phyloP scores from a whole-genome alignment of 306 rosid genomes.

The Acacia confusa region DNA sequence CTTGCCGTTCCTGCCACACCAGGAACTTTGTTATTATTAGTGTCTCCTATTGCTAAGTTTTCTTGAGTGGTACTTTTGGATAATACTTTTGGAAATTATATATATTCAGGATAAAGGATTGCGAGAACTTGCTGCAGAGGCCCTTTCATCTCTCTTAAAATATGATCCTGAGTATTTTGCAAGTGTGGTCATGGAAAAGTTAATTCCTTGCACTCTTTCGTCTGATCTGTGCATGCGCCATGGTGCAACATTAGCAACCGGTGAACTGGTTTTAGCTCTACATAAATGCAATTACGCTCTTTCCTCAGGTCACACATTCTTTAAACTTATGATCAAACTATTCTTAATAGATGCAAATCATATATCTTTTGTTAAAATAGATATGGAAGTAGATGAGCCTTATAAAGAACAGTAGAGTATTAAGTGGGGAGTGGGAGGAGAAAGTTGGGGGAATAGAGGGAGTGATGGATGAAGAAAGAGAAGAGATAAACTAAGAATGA shows the following conservation, averaged over 20 bases:
- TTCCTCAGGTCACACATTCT: slow-evolving; percentile 59
- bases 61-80: slow-evolving; percentile 24
- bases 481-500: background rate
- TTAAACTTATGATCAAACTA: slow-evolving; percentile 28
- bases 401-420: background rate
- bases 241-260: slow-evolving; percentile 86
- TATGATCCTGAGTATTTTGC: slow-evolving; percentile 77
- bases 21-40: background rate
- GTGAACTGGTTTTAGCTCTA: slow-evolving; percentile 78
- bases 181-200: slow-evolving; percentile 59
- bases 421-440: background rate
- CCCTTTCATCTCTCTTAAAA: slow-evolving; percentile 79
- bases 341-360: slow-evolving; percentile 20
- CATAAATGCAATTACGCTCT: slow-evolving; percentile 64
- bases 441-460: background rate
- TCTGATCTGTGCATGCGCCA: slow-evolving; percentile 96
- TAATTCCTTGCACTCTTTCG: slow-evolving; percentile 86
- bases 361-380: background rate
- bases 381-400: background rate
- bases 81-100: slow-evolving; percentile 33
- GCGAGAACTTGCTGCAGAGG: slow-evolving; percentile 93
- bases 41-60: slow-evolving; percentile 21
- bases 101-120: slow-evolving; percentile 81
- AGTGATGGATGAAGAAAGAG: background rate
- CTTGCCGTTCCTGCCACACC: background rate